A percentile compares a stretch with the other conserved stretches of the same genome.
These are phyloP conservation scores for Globisporangium heterothallicum DNA, from an alignment of 352 stramenopile species.

Conservation along the genomic window DNA sequence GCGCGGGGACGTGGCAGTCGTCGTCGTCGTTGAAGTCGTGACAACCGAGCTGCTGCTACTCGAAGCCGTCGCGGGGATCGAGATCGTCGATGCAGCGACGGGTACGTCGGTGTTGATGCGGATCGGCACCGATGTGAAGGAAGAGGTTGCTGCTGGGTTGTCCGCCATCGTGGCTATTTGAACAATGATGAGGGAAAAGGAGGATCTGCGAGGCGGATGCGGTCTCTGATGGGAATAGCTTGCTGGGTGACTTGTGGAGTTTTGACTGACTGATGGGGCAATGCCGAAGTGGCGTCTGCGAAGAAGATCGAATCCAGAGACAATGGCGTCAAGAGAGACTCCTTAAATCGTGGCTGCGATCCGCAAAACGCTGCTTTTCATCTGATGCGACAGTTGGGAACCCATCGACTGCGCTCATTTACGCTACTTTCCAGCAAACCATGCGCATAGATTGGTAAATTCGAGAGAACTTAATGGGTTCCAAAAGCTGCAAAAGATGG, in stretches of 20 bases:
- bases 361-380: no score
- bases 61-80: not conserved
- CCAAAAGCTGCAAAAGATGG: not conserved
- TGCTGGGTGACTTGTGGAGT: not conserved
- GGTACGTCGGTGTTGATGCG: constrained; percentile 11
- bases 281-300: not conserved
- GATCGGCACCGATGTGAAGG: not conserved
- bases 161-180: not conserved
- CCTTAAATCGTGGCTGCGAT: no score
- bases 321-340: no score
- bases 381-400: not conserved
- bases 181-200: not conserved
- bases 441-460: not conserved
- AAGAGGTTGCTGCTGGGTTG: not conserved
- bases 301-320: not conserved
- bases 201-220: not conserved
- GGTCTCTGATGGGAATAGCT: not conserved
- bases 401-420: not conserved
- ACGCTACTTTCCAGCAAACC: not conserved
- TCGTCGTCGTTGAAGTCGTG: not conserved
- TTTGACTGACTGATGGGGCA: no score
- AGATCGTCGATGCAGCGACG: constrained; percentile 1
- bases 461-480: not conserved
- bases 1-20: constrained; percentile 35
- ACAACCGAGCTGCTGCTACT: constrained; percentile 7